Evolutionary conservation across 2,329 filamentous ascomycete species (phyloP).

Genomic region (Pseudogymnoascus sp.): DNA sequence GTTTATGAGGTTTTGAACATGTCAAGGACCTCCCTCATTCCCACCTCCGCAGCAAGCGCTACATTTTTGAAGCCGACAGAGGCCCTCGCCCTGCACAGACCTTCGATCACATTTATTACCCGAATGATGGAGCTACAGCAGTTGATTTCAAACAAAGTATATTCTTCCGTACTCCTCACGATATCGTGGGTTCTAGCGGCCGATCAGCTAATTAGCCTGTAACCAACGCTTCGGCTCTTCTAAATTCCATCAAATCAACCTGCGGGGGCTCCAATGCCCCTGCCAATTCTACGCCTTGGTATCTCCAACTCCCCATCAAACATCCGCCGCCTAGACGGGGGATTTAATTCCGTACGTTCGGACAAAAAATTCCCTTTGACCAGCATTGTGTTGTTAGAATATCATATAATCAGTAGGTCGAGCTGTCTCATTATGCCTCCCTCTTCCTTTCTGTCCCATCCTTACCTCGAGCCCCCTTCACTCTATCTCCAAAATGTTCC

Average conservation of each 20-base stretch:
- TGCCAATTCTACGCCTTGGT: neutral
- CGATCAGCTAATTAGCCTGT: neutral
- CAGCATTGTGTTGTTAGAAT: neutral
- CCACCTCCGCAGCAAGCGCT: no score
- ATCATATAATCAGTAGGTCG: neutral
- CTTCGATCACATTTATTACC: neutral
- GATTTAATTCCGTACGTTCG: conserved; percentile 1
- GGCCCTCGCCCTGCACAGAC: neutral
- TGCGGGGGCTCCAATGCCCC: neutral
- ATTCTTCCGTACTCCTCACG: neutral
- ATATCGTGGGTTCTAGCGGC: neutral
- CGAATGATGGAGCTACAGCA: neutral
- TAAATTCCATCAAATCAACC: conserved; percentile 2
- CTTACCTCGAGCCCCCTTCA: neutral
- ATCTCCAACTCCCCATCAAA: neutral
- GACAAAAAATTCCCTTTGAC: no score
- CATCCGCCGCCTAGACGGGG: neutral
- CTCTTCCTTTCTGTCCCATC: neutral
- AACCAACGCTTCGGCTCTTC: neutral
- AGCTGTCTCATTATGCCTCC: neutral
- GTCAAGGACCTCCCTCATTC: neutral
- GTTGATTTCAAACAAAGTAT: neutral
- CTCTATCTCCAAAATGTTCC: neutral
- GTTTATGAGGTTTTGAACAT: neutral
- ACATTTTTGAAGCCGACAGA: neutral